phyloP scores from a whole-genome alignment of 371 early-diverging fungal species.

The Choanephora cucurbitarum region DNA sequence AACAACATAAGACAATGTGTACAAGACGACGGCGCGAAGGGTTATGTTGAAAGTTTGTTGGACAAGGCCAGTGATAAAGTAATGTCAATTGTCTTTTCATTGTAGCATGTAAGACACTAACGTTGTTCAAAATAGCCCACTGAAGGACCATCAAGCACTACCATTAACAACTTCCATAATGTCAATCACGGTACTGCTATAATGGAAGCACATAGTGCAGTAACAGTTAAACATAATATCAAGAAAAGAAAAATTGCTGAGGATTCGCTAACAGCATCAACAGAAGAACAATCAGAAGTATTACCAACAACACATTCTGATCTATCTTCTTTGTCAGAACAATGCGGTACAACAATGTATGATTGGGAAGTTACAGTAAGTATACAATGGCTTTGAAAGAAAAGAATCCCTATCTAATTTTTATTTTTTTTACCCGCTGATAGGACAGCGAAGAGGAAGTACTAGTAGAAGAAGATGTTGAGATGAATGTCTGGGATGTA shows the following conservation, averaged over 20 bases:
- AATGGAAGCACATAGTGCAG: constrained; percentile 15
- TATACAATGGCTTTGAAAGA: constrained; percentile 17
- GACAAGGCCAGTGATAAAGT: constrained; percentile 17
- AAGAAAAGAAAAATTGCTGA: constrained; percentile 21
- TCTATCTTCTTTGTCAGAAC: constrained; percentile 15
- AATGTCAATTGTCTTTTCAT: constrained; percentile 12
- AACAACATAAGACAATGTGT: constrained; percentile 15
- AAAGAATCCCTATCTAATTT: constrained; percentile 15
- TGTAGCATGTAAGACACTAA: constrained; percentile 20
- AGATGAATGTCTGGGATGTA: constrained; percentile 19
- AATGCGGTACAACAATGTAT: constrained; percentile 12
- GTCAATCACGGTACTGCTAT: constrained; percentile 19
- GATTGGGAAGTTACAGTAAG: constrained; percentile 16
- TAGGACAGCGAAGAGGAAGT: constrained; percentile 16
- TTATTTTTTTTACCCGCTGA: constrained; percentile 10
- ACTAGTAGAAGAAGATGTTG: constrained; percentile 18
- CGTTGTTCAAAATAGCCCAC: constrained; percentile 18
- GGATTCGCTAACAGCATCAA: constrained; percentile 17
- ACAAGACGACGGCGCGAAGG: constrained; percentile 17
- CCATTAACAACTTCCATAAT: constrained; percentile 18
- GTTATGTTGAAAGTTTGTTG: constrained; percentile 14
- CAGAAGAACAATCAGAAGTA: constrained; percentile 15
- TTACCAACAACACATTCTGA: constrained; percentile 16
- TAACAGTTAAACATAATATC: constrained; percentile 14
- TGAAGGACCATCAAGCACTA: constrained; percentile 11